Conservation (phyloP, 495 filamentous ascomycete genomes). For the Tuber melanosporum region DNA sequence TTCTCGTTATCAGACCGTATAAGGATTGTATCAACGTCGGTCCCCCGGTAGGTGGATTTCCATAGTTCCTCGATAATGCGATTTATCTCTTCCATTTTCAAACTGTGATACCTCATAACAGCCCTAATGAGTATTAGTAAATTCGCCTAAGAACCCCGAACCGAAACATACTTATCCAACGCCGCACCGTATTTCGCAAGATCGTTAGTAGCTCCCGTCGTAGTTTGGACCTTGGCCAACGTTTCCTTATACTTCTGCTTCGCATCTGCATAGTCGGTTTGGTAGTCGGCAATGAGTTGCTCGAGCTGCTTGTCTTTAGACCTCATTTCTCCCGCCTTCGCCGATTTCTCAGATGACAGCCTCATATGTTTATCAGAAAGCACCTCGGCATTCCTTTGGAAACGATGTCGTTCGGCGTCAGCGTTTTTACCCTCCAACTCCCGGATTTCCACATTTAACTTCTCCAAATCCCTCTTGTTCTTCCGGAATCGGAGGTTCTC, state of each 20-base stretch:
- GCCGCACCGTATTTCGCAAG: constrained; percentile 70
- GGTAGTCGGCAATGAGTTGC: constrained; percentile 66
- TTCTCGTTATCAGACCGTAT: constrained; percentile 84
- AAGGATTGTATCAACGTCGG: constrained; percentile 92
- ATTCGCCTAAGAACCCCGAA: background rate
- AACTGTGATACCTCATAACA: constrained; percentile 88
- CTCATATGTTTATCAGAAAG: constrained; percentile 57
- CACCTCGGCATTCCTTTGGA: constrained; percentile 58
- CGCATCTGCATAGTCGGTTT: constrained; percentile 78
- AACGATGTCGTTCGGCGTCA: constrained; percentile 69
- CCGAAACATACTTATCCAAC: constrained; percentile 58
- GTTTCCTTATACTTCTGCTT: constrained; percentile 75
- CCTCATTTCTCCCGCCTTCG: constrained; percentile 64
- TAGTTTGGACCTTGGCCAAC: constrained; percentile 85
- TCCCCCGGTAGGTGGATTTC: constrained; percentile 94
- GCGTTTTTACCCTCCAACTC: constrained; percentile 75
- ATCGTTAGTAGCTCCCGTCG: constrained; percentile 86
- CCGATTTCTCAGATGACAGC: constrained; percentile 51
- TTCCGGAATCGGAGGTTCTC: constrained; percentile 84
- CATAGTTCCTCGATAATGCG: constrained; percentile 89
- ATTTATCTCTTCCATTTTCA: constrained; percentile 99
- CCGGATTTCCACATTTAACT: constrained; percentile 61
- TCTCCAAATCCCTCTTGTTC: constrained; percentile 59
- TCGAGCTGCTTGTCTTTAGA: constrained; percentile 73
- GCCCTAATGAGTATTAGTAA: constrained; percentile 47